Evolutionary conservation across 352 stramenopile genomes (phyloP).

Genomic region (Phytophthora pluvialis): DNA sequence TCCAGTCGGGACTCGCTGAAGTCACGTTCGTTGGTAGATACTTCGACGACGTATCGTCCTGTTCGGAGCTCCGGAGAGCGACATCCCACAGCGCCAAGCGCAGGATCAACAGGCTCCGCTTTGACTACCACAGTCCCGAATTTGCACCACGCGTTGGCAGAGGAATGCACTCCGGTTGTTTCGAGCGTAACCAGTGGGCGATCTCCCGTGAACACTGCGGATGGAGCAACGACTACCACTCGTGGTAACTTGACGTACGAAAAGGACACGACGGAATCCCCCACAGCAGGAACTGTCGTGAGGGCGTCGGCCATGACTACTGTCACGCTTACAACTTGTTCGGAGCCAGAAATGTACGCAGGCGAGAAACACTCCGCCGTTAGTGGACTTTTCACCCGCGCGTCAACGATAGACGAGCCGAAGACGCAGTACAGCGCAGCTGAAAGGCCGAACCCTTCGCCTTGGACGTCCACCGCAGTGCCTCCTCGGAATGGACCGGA

Average conservation of each 20-base stretch:
- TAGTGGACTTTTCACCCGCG: slow-evolving; percentile 24
- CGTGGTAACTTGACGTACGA: slow-evolving; percentile 42
- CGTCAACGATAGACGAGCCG: slow-evolving; percentile 34
- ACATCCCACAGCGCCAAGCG: slow-evolving; percentile 25
- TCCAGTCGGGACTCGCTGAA: slow-evolving; percentile 44
- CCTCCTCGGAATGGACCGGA: slow-evolving; percentile 53
- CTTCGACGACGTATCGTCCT: slow-evolving; percentile 36
- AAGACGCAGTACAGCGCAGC: slow-evolving; percentile 45
- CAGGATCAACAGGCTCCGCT: slow-evolving; percentile 6
- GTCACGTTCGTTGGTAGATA: slow-evolving; percentile 53
- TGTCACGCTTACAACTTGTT: slow-evolving; percentile 33
- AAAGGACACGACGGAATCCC: slow-evolving; percentile 36
- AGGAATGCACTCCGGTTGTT: slow-evolving; percentile 19
- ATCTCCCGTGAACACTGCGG: slow-evolving; percentile 19
- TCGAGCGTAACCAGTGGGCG: slow-evolving; percentile 32
- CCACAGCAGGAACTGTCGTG: not conserved
- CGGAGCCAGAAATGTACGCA: slow-evolving; percentile 12
- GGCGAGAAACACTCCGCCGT: slow-evolving; percentile 37
- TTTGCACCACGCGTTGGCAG: slow-evolving; percentile 36
- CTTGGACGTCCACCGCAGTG: slow-evolving; percentile 39
- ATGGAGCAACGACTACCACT: slow-evolving; percentile 33
- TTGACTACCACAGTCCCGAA: slow-evolving; percentile 42
- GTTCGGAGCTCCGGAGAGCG: slow-evolving; percentile 11
- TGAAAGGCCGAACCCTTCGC: slow-evolving; percentile 39
- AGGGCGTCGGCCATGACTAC: slow-evolving; percentile 31